Base-by-base conservation (phyloP, 2,329 filamentous ascomycete species). In the Alternaria triticina region DNA sequence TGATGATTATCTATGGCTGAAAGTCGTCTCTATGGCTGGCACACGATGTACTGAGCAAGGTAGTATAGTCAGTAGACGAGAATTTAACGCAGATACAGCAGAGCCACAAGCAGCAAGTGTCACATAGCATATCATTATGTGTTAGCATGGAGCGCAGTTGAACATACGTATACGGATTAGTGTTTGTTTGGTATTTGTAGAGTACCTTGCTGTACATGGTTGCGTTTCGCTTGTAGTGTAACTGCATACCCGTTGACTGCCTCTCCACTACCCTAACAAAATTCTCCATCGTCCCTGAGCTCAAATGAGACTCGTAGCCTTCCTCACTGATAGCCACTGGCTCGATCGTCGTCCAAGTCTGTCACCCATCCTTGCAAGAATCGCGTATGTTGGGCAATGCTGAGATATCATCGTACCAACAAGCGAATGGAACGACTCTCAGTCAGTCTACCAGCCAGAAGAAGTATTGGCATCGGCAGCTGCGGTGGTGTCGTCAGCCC, bases 401-500 rank as follows among this genome's bases (percentile, higher is more conserved):
- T 12, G 27, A 17, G 5, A 23, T 36, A 15, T 25, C 43, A 25
- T 55, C 11, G 30, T 36, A 3, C 52, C 27, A 54, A 36, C 59
- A 66, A 61, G 33, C 57, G 36, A 47, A 17, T 25, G 12, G 3
- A 36, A 15, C n/a, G 25, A 20, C 13, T 20, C 36, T 4, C 10
- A 22, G 11, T 30, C 15, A 11, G 50, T 58, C 64, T 67, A 72
- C 65, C 67, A 68, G 23, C 36, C 46, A 51, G 46, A 23, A 47
- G 57, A 49, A 20, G 10, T 22, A 56, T 64, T 54, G 36, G 40
- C 57, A 27, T 62, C 45, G 17, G 54, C 62, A 45, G 62, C 66
- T 44, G 61, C 61, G 25, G 49, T 63, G n/a, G 51, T 51, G 3
- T 66, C 64, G 12, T 71, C 68, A 30, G 59, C 68, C 72, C 70